Evolutionary conservation across 768 basidiomycete genomes (phyloP).

Genomic region (Boletus subcaerulescens): DNA sequence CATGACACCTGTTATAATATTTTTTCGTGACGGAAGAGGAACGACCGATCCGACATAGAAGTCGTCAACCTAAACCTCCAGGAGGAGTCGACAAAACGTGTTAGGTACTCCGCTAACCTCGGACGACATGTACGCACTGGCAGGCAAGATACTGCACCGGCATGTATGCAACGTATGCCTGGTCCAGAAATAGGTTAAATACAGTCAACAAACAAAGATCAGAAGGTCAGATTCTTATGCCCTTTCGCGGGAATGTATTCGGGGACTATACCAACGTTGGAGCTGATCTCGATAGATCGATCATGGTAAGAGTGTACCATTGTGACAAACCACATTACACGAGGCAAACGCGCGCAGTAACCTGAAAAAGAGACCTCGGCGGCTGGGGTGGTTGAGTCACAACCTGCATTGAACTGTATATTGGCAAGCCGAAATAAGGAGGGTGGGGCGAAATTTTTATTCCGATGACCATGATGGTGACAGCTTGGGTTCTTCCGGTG

Average conservation of each 20-base stretch:
- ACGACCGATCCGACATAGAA: neutral
- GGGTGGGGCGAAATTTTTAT: neutral
- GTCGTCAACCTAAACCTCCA: neutral
- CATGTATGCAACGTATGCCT: neutral
- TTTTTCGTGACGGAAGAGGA: neutral
- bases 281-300: constrained; percentile 6
- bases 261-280: neutral
- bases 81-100: neutral
- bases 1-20: neutral
- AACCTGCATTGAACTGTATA: neutral
- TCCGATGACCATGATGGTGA: constrained; percentile 10
- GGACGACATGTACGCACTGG: neutral
- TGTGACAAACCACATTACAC: constrained; percentile 3
- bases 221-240: neutral
- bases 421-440: neutral
- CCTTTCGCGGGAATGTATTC: neutral
- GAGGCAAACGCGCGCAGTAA: constrained; percentile 8
- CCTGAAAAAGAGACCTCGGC: constrained; percentile 5
- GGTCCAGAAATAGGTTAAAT: neutral
- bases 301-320: neutral
- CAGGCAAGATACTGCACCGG: neutral
- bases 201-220: neutral
- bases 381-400: neutral
- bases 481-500: constrained; percentile 11
- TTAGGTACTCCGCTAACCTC: constrained; percentile 1